Base-by-base conservation (phyloP, 257 asterid genomes). In the Solanum sparsipilum region DNA sequence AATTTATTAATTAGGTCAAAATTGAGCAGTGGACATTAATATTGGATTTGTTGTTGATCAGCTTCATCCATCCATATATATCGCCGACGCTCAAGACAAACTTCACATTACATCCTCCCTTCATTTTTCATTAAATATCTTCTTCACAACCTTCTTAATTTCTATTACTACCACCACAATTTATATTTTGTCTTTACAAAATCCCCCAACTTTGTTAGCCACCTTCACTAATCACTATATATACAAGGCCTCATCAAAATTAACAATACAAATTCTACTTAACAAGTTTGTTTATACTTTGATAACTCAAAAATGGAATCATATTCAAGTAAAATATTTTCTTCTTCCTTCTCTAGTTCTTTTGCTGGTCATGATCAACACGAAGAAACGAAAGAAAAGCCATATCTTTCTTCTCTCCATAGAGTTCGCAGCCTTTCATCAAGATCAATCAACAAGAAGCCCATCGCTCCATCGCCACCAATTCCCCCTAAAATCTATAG, bases 391-490 rank as follows among this genome's bases (percentile, higher is more conserved):
- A 79, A 48, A 9, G 89, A 81, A 75, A 87, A 87, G 13, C 31
- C 90, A 1, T 87, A 86, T 71, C 87, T 56, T 65, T 85, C 95
- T 0, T 86, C 92, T 1, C 93, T 93, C 70, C 95, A 91, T 84
- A 89, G 93, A 83, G 91, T 94, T 83, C 94, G 93, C 20, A 88
- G 86, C 52, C n/a, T 36, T 46, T 93, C 94, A 76, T 76, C 86
- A 84, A 90, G 85, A 48, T 58, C 84, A 25, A 89, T 89, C 58
- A 86, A 36, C 89, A 96, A 96, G 85, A 93, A 93, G 34, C 91
- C 95, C 12, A 93, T 96, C 3, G 94, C 98, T 0, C 99, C 98
- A 7, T 65, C 92, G 86, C 97, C 95, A 29, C 94, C 95, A 12
- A 91, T 91, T 8, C 94, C 91, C 25, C 98, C 98, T 0, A 96